These are phyloP conservation scores for Paramecium sonneborni DNA, from an alignment of 73 alveolate genomes.

Conservation along the genomic window DNA sequence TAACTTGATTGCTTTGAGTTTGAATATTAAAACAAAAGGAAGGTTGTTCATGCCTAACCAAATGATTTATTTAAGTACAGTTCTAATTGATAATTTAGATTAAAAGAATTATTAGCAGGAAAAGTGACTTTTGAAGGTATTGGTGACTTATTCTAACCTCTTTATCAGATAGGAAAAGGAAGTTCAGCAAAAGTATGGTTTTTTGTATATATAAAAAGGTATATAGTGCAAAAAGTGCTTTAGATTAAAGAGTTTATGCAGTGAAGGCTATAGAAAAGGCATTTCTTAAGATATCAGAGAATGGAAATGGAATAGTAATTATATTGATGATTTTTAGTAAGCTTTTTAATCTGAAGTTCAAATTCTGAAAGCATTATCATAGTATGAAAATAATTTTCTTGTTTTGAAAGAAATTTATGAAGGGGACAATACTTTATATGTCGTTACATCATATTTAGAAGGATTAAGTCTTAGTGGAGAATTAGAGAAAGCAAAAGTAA, in stretches of 20 bases:
- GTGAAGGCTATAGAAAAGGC: constrained; percentile 33
- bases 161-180: constrained; percentile 30
- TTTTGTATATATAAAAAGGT: neutral
- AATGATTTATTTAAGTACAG: neutral
- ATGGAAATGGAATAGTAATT: constrained; percentile 20
- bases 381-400: neutral
- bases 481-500: constrained; percentile 16
- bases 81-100: neutral
- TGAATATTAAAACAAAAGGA: neutral
- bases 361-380: neutral
- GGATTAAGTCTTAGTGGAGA: constrained; percentile 13
- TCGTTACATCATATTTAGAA: neutral
- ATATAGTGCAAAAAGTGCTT: constrained; percentile 14
- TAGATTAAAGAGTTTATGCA: constrained; percentile 13
- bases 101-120: constrained; percentile 6
- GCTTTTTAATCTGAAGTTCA: constrained; percentile 16
- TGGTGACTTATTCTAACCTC: constrained; percentile 3
- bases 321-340: neutral
- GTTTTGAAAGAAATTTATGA: constrained; percentile 24
- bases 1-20: neutral
- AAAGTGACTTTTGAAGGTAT: neutral
- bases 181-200: constrained; percentile 20
- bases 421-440: constrained; percentile 21
- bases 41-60: neutral
- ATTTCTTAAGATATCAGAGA: neutral